Evolutionary conservation across 2,329 filamentous ascomycete genomes (phyloP), one percentile per base, ranked within the genome.

Genomic region (Neonectria sp.): DNA sequence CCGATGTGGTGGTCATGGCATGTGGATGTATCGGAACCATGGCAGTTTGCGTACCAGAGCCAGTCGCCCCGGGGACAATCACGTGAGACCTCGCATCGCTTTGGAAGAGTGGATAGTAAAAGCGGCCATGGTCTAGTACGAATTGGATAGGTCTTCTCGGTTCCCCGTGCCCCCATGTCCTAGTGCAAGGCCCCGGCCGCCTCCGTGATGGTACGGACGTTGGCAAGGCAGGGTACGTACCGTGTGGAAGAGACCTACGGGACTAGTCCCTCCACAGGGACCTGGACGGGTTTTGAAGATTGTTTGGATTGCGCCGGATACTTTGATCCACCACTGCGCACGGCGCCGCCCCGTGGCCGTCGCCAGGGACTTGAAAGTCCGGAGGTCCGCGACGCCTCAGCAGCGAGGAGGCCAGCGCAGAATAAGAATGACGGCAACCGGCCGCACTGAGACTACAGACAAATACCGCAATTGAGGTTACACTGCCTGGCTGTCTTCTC

Each of bases 151-250:
- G 46, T 17, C 15, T 45, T 13, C 37, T 43, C 29, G 3, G 24
- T 56, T 58, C 58, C 63, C 63, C 58, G 46, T 35, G 46, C 21
- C 51, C 63, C 63, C 58, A 49, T 66, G 45, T 53, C 58, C 52
- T 40, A 31, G 45, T 46, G 11, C 17, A n/a, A 56, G 27, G n/a
- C 53, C 58, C 63, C 63, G 57, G 58, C 35, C 58, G 53, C 53
- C 53, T 66, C 63, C 58, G 63, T 62, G 53, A 66, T 31, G 52
- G 52, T 65, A 45, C 63, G 57, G 57, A 51, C 49, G 29, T 33
- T 17, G 27, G 33, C 25, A n/a, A 24, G 49, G 49, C 25, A 33
- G 40, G 37, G 62, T 12, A 29, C 25, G 48, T 31, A 51, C 24
- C 13, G 15, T 4, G 25, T 11, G 5, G 24, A 37, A 37, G 4